A percentile compares a stretch with the other conserved stretches of the same genome.
Conservation (phyloP, 139 green algal genomes). For the Coelastrella sp. region DNA sequence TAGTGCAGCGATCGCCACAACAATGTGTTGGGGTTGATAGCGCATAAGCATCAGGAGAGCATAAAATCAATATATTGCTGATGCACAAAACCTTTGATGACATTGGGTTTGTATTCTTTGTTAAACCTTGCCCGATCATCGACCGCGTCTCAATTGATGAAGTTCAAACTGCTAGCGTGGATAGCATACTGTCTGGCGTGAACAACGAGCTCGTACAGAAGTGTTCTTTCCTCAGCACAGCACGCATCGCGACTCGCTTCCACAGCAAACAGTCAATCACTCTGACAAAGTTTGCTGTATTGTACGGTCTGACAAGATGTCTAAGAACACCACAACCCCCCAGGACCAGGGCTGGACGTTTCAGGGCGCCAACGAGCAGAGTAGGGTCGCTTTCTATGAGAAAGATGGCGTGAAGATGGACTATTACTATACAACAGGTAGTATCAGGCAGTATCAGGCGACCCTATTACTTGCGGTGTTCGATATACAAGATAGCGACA, state of each 20-base stretch:
- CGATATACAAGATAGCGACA: no score
- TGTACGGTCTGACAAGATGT: neutral
- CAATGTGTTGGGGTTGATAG: neutral
- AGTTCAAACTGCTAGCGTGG: no score
- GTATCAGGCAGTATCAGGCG: neutral
- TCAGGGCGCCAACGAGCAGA: slow-evolving; percentile 43
- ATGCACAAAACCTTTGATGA: no score
- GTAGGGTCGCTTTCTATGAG: slow-evolving; percentile 45
- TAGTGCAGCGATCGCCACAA: neutral
- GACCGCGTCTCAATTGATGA: no score
- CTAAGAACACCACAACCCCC: slow-evolving; percentile 36
- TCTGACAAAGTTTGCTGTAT: neutral
- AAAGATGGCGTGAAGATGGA: slow-evolving; percentile 51
- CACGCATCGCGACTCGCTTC: neutral
- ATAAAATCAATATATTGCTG: neutral
- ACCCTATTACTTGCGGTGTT: no score
- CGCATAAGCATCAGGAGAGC: no score
- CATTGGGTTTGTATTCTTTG: no score
- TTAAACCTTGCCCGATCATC: no score
- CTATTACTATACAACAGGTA: slow-evolving; percentile 46
- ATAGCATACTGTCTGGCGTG: no score
- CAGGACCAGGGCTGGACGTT: slow-evolving; percentile 43
- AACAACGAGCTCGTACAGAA: no score
- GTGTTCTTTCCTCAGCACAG: neutral
- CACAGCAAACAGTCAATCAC: no score